These are phyloP conservation scores for Endoconidiophora polonica DNA, from an alignment of 2,329 filamentous ascomycete genomes.

Conservation along the genomic window DNA sequence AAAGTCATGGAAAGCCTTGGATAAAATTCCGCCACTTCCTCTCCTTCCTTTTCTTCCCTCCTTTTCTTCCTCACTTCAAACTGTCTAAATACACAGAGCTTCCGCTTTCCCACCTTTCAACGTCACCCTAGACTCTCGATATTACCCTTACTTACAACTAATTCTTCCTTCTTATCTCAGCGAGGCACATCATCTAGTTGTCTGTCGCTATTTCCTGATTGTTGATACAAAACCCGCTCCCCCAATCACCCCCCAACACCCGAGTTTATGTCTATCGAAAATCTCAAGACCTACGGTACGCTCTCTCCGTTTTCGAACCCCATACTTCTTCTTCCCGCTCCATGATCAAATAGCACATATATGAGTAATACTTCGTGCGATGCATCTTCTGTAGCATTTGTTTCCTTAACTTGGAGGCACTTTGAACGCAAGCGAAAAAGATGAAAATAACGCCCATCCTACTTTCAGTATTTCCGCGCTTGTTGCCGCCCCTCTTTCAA, in stretches of 20 bases:
- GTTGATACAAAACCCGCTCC: conserved; percentile 33
- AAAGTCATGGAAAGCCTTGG: not conserved
- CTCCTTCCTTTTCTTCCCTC: conserved; percentile 5
- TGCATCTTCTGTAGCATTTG: not conserved
- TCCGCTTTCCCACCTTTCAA: conserved; percentile 11
- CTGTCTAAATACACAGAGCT: conserved; percentile 13
- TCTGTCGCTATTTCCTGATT: conserved; percentile 32
- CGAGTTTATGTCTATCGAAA: conserved; percentile 99
- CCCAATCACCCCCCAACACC: conserved; percentile 43
- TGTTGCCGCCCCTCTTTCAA: not conserved
- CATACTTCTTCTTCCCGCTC: not conserved
- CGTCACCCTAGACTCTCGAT: conserved; percentile 8
- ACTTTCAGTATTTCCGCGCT: too few species aligned
- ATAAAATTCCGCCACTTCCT: conserved; percentile 10
- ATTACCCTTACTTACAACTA: too few species aligned
- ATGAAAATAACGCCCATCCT: too few species aligned
- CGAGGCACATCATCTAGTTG: conserved; percentile 31
- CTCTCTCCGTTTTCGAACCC: not conserved
- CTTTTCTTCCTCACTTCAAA: conserved; percentile 16
- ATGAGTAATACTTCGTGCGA: not conserved
- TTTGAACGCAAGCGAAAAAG: too few species aligned
- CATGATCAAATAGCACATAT: too few species aligned
- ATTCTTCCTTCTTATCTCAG: conserved; percentile 18
- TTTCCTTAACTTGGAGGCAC: too few species aligned
- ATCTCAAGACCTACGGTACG: conserved; percentile 90